Base-by-base conservation (phyloP, 805 yeast species). In the Candida jianshihensis region DNA sequence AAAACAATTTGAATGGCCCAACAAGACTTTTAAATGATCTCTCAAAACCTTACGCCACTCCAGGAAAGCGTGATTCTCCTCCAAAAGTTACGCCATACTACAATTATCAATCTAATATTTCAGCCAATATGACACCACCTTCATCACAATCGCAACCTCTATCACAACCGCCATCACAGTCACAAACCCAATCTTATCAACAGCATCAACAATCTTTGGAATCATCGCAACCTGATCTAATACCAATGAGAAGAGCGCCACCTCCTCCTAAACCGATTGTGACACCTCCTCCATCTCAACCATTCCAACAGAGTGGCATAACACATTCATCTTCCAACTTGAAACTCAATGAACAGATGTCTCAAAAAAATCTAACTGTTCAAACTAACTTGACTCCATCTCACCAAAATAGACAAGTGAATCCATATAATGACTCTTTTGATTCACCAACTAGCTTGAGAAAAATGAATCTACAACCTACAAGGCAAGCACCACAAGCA, bases 211-310 rank as follows among this genome's bases (percentile, higher is more conserved):
- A n/a, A n/a, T n/a, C n/a, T n/a, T n/a, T n/a, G n/a, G n/a, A n/a
- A n/a, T n/a, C n/a, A n/a, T n/a, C n/a, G n/a, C n/a, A n/a, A n/a
- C n/a, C n/a, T 12, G 69, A 61, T 21, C 48, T 73, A 39, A 56
- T 67, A 3, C 78, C 80, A 7, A 59, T 59, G 46, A 64, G 81
- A 57, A 65, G 63, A 39, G 79, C 81, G 1, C 81, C 81, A 6
- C 66, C 75, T 6, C 79, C 78, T 3, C 78, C 78, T 17, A 47
- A 44, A 19, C 18, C 42, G 15, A 24, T 24, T 15, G 6, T 17
- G 8, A 60, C 76, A 50, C 62, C 58, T 37, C 73, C 78, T 3
- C 77, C 77, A 4, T 64, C 71, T 7, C 75, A 74, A 3, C 74
- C 74, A 14, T 37, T 41, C 12, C 16, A 38, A 15, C 30, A 29